Base-by-base conservation (phyloP, 2,329 filamentous ascomycete species). In the Ascomycota sp. region DNA sequence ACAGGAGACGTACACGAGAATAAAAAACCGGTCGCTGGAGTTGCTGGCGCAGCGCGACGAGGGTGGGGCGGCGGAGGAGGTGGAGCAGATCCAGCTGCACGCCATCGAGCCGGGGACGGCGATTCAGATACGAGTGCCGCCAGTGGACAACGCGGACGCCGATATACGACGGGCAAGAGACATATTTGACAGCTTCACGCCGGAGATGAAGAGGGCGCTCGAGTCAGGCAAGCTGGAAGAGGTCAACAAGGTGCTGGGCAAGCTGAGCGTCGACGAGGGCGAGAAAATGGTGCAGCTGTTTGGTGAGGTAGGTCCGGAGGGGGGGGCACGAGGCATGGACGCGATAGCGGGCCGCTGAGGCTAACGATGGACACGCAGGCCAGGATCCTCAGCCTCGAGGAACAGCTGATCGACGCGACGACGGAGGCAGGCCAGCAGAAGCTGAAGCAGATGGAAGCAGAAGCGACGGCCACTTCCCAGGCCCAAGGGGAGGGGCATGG, bases 31-130 rank as follows among this genome's bases (percentile, higher is more conserved):
- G 28, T 73, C 78, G 1, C 63, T 65, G 6, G 80, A 91, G 51
- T 75, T 93, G 38, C 52, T 63, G 32, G 52, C 55, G 12, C 56
- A 70, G 52, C 51, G 61, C 35, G 61, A 59, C 11, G 58, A 56
- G 37, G 61, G 65, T 31, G 56, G 48, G 3, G 57, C 51, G 25
- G 53, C 34, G 79, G 57, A 51, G 23, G 54, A 35, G 78, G 77
- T 92, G 8, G 89, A 98, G 57, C 86, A 94, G 53, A 98, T 98
- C 41, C 91, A 98, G 54, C 65, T 98, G 28, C 89, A 98, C 48
- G 86, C 89, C 10, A 85, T 98, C 8, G 83, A 94, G 50, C 86
- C 86, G 0, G 78, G 77, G 28, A 94, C 86, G 3, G 75, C 79
- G 36, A 94, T 98, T 50, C 79, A 80, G 47, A 94, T 95, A 51